These are phyloP conservation scores for Globisporangium echinulatum DNA, from an alignment of 352 stramenopile genomes.

Conservation along the genomic window DNA sequence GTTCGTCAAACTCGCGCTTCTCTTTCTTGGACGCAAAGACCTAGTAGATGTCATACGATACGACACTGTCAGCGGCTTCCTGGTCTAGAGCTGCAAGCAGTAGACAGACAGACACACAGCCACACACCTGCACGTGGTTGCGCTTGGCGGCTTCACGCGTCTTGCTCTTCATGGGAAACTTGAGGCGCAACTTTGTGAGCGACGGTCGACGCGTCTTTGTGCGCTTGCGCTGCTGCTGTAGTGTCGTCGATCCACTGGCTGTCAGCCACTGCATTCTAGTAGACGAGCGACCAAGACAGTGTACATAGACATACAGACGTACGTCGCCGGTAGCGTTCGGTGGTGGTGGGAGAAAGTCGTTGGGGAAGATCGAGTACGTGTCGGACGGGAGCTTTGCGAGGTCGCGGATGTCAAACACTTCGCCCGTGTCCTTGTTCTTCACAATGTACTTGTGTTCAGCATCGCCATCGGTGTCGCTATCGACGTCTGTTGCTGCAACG, in stretches of 20 bases:
- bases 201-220: slow-evolving; percentile 50
- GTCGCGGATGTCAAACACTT: slow-evolving; percentile 73
- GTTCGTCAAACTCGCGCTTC: slow-evolving; percentile 64
- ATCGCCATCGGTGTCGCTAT: neutral
- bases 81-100: no score
- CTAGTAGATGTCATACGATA: slow-evolving; percentile 12
- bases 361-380: slow-evolving; percentile 74
- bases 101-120: slow-evolving; percentile 7
- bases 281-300: neutral
- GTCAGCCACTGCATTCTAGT: neutral
- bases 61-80: neutral
- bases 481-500: neutral
- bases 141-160: slow-evolving; percentile 39
- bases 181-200: slow-evolving; percentile 60
- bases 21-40: slow-evolving; percentile 71
- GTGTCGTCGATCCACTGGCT: neutral
- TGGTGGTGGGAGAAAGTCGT: slow-evolving; percentile 40
- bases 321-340: neutral
- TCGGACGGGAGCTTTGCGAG: slow-evolving; percentile 46
- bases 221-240: slow-evolving; percentile 25
- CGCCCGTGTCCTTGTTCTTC: slow-evolving; percentile 78
- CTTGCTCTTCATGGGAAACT: slow-evolving; percentile 68
- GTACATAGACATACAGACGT: neutral
- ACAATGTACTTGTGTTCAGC: slow-evolving; percentile 66
- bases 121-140: slow-evolving; percentile 52